Conservation (phyloP, 768 basidiomycete genomes). For the Rhizopogon roseolus region DNA sequence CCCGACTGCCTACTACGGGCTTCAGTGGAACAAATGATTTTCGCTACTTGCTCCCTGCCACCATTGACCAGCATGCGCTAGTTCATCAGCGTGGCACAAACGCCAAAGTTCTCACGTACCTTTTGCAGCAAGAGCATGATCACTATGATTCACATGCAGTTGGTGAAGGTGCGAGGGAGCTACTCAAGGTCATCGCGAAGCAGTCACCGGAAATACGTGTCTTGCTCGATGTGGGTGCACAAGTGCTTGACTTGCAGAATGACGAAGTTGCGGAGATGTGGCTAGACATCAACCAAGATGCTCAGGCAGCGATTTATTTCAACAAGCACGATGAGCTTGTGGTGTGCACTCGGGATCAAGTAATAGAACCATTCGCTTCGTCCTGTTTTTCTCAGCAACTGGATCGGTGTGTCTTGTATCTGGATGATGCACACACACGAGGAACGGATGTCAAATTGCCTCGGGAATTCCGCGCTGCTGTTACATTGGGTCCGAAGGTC, state of each 20-base stretch:
- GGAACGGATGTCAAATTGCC: slow-evolving; percentile 54
- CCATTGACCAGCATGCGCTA: slow-evolving; percentile 24
- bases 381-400: slow-evolving; percentile 35
- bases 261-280: slow-evolving; percentile 24
- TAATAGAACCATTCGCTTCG: slow-evolving; percentile 28
- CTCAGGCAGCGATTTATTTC: slow-evolving; percentile 40
- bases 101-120: slow-evolving; percentile 29
- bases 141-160: slow-evolving; percentile 20
- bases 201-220: slow-evolving; percentile 35
- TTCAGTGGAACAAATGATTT: slow-evolving; percentile 58
- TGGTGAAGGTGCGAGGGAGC: slow-evolving; percentile 13
- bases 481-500: slow-evolving; percentile 46
- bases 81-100: slow-evolving; percentile 37
- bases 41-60: slow-evolving; percentile 17
- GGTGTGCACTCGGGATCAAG: slow-evolving; percentile 32
- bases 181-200: slow-evolving; percentile 25
- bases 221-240: slow-evolving; percentile 50
- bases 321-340: slow-evolving; percentile 31
- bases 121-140: slow-evolving; percentile 31
- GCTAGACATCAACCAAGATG: slow-evolving; percentile 11
- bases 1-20: slow-evolving; percentile 33
- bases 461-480: slow-evolving; percentile 32
- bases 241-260: slow-evolving; percentile 18
- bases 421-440: slow-evolving; percentile 45
- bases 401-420: slow-evolving; percentile 41